phyloP scores from a whole-genome alignment of 345 rosid genomes.

The Melaleuca alternifolia region DNA sequence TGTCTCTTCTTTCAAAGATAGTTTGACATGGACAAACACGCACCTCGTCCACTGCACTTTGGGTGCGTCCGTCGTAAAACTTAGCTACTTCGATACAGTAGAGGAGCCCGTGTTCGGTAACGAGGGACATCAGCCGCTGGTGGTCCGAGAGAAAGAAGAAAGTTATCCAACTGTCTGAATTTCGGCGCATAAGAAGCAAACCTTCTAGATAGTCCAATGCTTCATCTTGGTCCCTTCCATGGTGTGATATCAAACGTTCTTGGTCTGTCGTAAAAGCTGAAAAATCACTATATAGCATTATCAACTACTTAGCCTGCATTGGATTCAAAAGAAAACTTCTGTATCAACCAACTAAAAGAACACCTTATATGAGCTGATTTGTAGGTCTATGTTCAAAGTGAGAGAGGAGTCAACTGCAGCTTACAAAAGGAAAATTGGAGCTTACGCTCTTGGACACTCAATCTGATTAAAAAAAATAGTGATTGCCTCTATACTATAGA shows the following conservation, averaged over 20 bases:
- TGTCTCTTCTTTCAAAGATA: not conserved
- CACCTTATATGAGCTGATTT: not conserved
- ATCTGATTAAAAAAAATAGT: too few species aligned
- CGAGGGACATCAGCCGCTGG: not conserved
- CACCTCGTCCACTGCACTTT: not conserved
- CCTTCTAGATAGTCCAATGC: constrained; percentile 9
- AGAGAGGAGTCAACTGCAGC: not conserved
- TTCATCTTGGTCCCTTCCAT: not conserved
- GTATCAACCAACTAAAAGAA: not conserved
- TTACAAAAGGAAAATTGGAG: not conserved
- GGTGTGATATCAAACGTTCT: constrained; percentile 2
- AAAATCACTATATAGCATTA: constrained; percentile 3
- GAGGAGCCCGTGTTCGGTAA: not conserved
- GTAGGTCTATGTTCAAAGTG: not conserved
- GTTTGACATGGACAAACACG: not conserved
- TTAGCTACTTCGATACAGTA: constrained; percentile 10
- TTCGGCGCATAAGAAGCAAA: not conserved
- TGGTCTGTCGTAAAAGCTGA: constrained; percentile 1
- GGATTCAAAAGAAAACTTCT: too few species aligned
- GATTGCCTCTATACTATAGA: not conserved
- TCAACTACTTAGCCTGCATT: constrained; percentile 5
- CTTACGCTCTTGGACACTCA: not conserved
- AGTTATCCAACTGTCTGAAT: not conserved
- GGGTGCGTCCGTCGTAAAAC: not conserved
- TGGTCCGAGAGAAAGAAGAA: not conserved